Base-by-base conservation (phyloP, 1,284 basidiomycete species). In the Rhizoctonia solani region DNA sequence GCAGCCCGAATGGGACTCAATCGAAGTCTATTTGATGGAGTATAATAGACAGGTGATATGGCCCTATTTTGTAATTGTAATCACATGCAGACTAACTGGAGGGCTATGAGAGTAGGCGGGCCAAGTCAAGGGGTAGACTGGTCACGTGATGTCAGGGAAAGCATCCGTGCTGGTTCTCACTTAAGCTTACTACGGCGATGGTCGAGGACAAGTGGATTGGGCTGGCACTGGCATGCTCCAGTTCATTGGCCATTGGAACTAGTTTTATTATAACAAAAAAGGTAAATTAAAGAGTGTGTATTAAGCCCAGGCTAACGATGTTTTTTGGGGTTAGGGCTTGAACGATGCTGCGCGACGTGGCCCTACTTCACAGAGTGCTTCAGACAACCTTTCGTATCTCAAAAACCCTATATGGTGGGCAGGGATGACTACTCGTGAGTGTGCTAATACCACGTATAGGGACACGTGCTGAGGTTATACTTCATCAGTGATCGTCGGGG, bases 341-440 rank as follows among this genome's bases (percentile, higher is more conserved):
- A 94, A 89, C 72, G 90, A 93, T 74, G 89, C 92, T 54, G 85
- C 85, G 8, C 79, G 82, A 71, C 80, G 82, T 63, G 81, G 77
- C 67, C 79, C 79, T 32, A 77, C 79, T 55, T 87, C 86, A 72
- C 79, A 79, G 27, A 79, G 82, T 54, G 85, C 88, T 67, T 90
- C 91, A 0, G 93, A 94, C 65, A 88, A 90, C 75, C 81, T 89
- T 72, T 79, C 90, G 19, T 99, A 99, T 78, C 82, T 99, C 56
- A 86, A 83, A 72, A 99, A 94, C 80, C 92, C 94, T 32, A 90
- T 97, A 73, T 99, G 97, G 96, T 99, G 96, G 97, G 90, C 90
- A 3, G 96, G 96, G 52, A 97, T 98, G 83, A 82, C 87, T 34
- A 96, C 92, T 16, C 85, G 95, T 97, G 77, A 79, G 93, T 37